Conservation (phyloP, 257 asterid genomes). For the Solanum pennellii region DNA sequence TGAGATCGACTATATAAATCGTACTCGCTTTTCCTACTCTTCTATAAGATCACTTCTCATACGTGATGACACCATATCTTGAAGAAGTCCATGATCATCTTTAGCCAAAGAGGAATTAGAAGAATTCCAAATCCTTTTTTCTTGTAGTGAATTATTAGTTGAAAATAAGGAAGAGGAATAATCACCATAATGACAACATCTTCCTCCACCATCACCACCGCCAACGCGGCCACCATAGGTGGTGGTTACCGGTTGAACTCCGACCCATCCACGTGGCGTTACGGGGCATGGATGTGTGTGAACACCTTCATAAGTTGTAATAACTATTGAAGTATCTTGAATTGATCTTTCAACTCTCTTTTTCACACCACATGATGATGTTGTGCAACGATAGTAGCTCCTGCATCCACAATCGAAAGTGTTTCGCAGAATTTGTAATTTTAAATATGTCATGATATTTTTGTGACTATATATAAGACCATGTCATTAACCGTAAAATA, state of each 20-base stretch:
- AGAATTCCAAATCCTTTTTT: constrained; percentile 24
- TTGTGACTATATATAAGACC: neutral
- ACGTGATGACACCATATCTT: constrained; percentile 54
- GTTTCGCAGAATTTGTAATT: neutral
- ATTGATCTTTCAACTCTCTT: constrained; percentile 79
- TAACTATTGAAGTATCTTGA: constrained; percentile 62
- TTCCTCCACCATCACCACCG: neutral
- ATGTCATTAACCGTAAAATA: neutral
- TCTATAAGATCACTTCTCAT: constrained; percentile 11
- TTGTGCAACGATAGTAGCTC: constrained; percentile 95
- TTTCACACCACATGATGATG: constrained; percentile 72
- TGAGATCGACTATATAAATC: neutral
- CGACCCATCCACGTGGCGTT: constrained; percentile 34
- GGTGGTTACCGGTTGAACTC: constrained; percentile 25
- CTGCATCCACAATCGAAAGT: constrained; percentile 20
- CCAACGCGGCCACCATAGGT: constrained; percentile 1
- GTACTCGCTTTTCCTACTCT: neutral
- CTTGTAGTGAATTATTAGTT: constrained; percentile 8
- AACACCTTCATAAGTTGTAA: constrained; percentile 87
- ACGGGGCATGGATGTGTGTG: constrained; percentile 60
- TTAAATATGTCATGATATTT: neutral
- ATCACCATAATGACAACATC: neutral
- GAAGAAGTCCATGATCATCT: constrained; percentile 67
- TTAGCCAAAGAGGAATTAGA: constrained; percentile 19
- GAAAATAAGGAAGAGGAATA: constrained; percentile 1